Evolutionary conservation across 2,329 filamentous ascomycete genomes (phyloP).

Genomic region (Claviceps spartinae): DNA sequence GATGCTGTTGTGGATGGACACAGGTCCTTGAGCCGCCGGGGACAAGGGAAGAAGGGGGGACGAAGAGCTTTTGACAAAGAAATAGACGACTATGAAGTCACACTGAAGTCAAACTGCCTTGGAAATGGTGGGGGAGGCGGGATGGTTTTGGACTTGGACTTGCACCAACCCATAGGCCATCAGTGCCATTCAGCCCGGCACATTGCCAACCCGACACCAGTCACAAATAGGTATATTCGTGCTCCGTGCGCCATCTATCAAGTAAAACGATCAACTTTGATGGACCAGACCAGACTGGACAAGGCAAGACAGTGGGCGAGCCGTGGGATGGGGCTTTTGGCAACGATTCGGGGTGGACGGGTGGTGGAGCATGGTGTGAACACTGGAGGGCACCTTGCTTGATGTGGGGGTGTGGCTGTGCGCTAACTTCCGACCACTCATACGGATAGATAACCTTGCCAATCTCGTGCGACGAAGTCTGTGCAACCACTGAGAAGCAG

Average conservation of each 20-base stretch:
- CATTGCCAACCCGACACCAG: not conserved
- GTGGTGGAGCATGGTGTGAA: not conserved
- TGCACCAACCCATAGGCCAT: not conserved
- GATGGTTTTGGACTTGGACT: slow-evolving; percentile 6
- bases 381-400: not conserved
- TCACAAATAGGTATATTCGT: not conserved
- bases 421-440: not conserved
- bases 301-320: slow-evolving; percentile 3
- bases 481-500: not conserved
- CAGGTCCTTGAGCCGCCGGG: slow-evolving; percentile 2
- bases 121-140: slow-evolving; percentile 4
- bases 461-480: not conserved
- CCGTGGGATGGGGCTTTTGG: slow-evolving; percentile 1
- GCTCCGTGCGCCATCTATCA: not conserved
- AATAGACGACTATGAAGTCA: not conserved
- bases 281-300: slow-evolving; percentile 2
- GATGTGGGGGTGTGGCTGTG: not conserved
- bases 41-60: not conserved
- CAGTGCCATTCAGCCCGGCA: not conserved
- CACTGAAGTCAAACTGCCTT: not conserved
- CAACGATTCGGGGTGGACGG: not conserved
- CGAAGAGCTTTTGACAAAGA: not conserved
- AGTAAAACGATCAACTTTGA: not conserved
- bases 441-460: not conserved
- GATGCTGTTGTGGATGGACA: slow-evolving; percentile 1